Base-by-base conservation (phyloP, 1,284 basidiomycete species). In the Papiliotrema laurentii region DNA sequence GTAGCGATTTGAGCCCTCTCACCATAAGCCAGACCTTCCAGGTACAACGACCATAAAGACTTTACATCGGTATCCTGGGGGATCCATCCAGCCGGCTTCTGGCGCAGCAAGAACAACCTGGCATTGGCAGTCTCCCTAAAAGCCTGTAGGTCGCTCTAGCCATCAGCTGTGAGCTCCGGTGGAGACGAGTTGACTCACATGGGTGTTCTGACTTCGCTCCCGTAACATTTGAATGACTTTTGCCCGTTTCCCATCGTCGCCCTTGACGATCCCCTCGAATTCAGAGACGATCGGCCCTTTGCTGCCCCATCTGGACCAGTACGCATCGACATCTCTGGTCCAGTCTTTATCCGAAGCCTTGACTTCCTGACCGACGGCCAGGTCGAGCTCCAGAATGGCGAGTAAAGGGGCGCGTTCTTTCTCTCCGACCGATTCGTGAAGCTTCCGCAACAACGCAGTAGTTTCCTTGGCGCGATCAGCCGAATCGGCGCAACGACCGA, bases 241-340 rank as follows among this genome's bases (percentile, higher is more conserved):
- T 11, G 9, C 39, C 16, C 33, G 24, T 41, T 25, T 34, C n/a
- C 43, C 39, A 18, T 50, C 49, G 16, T 47, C 45, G n/a, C 27
- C 45, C 30, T 28, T 31, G 4, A 47, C 45, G 2, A 65, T 35
- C 2, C 60, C 63, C n/a, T 60, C 55, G 5, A 69, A 38, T 52
- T 69, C 68, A 13, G 53, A 41, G 10, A 61, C 43, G n/a, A 61
- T 55, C 14, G 51, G 51, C 39, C 64, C 63, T 47, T 67, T 69
- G 35, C 48, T 41, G 5, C 64, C 60, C 68, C 66, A 72, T 21
- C 49, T 51, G 0, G 30, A 45, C 61, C 66, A 68, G 46, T 72
- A 72, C 27, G 40, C 40, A 30, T 58, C 45, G 7, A 68, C 47
- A 9, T 16, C n/a, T 7, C 43, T 39, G 22, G 51, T 31, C 63